Percentiles rank a stretch among this genome's conserved stretches.
phyloP scores from a whole-genome alignment of 352 stramenopile genomes.

The Phytophthora quininea region DNA sequence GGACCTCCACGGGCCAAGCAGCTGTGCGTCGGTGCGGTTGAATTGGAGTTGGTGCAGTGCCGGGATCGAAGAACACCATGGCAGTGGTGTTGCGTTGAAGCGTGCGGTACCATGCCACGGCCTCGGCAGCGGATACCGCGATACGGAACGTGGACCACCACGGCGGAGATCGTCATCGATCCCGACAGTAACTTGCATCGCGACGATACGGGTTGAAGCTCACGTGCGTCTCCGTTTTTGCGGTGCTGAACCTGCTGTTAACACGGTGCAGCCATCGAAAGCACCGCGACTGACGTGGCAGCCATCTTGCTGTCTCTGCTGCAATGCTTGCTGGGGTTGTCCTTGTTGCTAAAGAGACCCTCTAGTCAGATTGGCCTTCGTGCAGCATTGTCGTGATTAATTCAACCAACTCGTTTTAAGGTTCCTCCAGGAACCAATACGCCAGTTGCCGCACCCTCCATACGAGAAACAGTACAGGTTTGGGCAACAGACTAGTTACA shows the following conservation, averaged over 20 bases:
- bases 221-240: conserved; percentile 5
- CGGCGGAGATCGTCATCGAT: background rate
- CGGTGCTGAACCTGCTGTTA: conserved; percentile 12
- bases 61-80: background rate
- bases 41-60: background rate
- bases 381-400: no score
- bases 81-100: background rate
- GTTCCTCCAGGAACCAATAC: no score
- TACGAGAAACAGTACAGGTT: no score
- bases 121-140: no score
- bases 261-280: background rate
- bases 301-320: background rate
- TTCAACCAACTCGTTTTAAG: no score
- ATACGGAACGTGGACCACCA: background rate
- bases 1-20: conserved; percentile 24
- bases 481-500: no score
- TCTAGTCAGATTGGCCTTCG: no score
- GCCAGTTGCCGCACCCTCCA: no score
- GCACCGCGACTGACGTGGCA: background rate
- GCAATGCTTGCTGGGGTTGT: no score
- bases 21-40: background rate
- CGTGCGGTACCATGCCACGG: no score
- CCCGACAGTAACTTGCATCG: background rate
- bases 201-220: conserved; percentile 15
- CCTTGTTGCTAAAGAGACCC: no score